Evolutionary conservation across 169 alveolate species (phyloP), one percentile per base, ranked within the genome.

Genomic region (Plasmodium falciparum): DNA sequence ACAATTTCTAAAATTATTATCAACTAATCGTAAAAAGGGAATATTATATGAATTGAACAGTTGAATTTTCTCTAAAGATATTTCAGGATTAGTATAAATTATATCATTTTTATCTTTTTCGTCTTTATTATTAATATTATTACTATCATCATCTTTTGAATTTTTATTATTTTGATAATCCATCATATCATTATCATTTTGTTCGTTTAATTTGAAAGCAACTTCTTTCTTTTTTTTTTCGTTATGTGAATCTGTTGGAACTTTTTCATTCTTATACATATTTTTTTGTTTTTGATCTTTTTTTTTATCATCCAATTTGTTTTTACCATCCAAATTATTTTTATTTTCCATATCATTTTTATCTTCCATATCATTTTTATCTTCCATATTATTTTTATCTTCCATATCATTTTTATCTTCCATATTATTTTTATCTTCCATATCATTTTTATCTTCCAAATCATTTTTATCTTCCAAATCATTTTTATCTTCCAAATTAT

Each of bases 1-100:
- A 13, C 17, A 24, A 39, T 63, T 75, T n/a, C 26, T 75, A 5
- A 75, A 63, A 22, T 45, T 75, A 15, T 15, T 43, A 63, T 76
- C 49, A 5, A 76, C 45, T 24, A 76, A 52, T 43, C 29, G 63
- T 76, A 76, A 49, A 76, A 76, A 76, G 17, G 89, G 89, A 11
- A 58, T 43, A 8, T 45, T 50, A 43, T 22, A 59, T 13, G 43
- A 29, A 29, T 49, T 54, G 9, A 58, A 11, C 4, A 5, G 58
- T 39, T 59, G 62, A 22, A 74, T 15, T 7, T 26, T 61, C 2
- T 43, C 85, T 61, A 17, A 17, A 39, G 71, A 15, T 39, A 29
- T 24, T 20, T 71, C 80, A n/a, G 22, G 7, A 45, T 15, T 17
- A 59, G 43, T 43, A 24, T 45, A 1, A 33, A 45, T 20, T 61